These are phyloP conservation scores for Ascoidea asiatica DNA, from an alignment of 805 yeast species.

Conservation along the genomic window DNA sequence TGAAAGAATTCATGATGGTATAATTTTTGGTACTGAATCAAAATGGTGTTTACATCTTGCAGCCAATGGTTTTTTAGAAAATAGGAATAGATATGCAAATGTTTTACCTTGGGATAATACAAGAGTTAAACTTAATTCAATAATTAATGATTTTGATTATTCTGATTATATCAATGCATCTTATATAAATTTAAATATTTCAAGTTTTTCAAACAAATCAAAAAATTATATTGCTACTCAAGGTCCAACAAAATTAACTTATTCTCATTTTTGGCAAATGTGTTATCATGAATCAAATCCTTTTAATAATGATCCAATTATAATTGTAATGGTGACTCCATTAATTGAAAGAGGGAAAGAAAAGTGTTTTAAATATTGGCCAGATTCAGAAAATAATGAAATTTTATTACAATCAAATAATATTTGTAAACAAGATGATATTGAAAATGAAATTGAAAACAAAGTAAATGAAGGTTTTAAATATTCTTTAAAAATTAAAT, in stretches of 20 bases:
- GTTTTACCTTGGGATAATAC: conserved; percentile 55
- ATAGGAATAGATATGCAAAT: conserved; percentile 46
- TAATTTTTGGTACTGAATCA: conserved; percentile 10
- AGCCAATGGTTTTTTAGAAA: conserved; percentile 9
- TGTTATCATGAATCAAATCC: conserved; percentile 45
- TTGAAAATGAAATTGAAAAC: background rate
- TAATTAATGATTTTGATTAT: conserved; percentile 32
- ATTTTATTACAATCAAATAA: background rate
- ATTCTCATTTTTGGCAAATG: conserved; percentile 83
- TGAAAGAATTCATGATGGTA: conserved; percentile 23
- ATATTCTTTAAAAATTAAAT: conserved; percentile 3
- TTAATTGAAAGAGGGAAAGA: conserved; percentile 52
- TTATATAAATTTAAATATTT: conserved; percentile 31
- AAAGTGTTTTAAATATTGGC: conserved; percentile 82
- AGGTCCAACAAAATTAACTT: conserved; percentile 64
- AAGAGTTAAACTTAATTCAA: conserved; percentile 29
- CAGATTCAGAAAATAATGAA: conserved; percentile 24
- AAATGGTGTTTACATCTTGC: conserved; percentile 12
- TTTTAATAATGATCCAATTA: conserved; percentile 39
- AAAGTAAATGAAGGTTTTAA: conserved; percentile 4
- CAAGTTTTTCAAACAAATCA: background rate
- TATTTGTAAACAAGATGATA: too few relatives aligned
- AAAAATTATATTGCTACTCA: conserved; percentile 53
- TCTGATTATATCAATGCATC: conserved; percentile 81
- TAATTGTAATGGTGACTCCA: conserved; percentile 66